These are phyloP conservation scores for Royoungia palumana DNA, from an alignment of 768 basidiomycete genomes.

Conservation along the genomic window DNA sequence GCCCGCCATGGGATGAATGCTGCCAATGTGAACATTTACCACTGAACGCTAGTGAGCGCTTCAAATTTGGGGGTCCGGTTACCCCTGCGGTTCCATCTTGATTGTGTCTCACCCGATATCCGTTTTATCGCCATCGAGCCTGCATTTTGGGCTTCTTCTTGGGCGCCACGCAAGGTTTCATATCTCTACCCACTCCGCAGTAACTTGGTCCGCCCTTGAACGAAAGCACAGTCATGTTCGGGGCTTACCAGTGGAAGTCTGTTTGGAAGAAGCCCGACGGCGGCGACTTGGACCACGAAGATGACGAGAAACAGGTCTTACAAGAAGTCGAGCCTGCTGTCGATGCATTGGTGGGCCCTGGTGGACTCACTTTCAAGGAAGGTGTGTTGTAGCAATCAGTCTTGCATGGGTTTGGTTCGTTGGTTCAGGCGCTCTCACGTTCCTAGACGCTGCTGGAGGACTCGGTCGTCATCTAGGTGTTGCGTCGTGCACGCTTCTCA, in stretches of 20 bases:
- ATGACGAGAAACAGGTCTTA: neutral
- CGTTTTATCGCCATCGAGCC: no score
- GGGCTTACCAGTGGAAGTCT: neutral
- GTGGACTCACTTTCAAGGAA: slow-evolving; percentile 49
- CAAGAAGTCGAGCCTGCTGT: slow-evolving; percentile 4
- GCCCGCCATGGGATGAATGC: no score
- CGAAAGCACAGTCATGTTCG: slow-evolving; percentile 2
- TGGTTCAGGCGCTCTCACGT: neutral
- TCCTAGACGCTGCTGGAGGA: slow-evolving; percentile 47
- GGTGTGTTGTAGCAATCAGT: slow-evolving; percentile 22
- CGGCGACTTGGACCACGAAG: neutral
- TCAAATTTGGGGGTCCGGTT: no score
- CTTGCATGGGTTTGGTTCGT: neutral
- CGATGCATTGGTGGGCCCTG: slow-evolving; percentile 30
- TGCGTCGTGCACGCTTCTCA: slow-evolving; percentile 51
- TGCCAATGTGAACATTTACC: no score
- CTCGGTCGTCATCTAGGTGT: slow-evolving; percentile 56
- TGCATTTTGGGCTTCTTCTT: no score
- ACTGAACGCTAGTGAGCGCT: no score
- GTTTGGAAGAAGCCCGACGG: neutral
- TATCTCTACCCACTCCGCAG: no score
- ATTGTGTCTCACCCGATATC: no score
- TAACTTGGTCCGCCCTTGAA: no score
- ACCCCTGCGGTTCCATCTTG: no score
- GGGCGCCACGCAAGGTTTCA: no score